A percentile compares a stretch with the other conserved stretches of the same genome.
Evolutionary conservation across 768 basidiomycete species (phyloP).

Genomic region (Crassisporium funariophilum): DNA sequence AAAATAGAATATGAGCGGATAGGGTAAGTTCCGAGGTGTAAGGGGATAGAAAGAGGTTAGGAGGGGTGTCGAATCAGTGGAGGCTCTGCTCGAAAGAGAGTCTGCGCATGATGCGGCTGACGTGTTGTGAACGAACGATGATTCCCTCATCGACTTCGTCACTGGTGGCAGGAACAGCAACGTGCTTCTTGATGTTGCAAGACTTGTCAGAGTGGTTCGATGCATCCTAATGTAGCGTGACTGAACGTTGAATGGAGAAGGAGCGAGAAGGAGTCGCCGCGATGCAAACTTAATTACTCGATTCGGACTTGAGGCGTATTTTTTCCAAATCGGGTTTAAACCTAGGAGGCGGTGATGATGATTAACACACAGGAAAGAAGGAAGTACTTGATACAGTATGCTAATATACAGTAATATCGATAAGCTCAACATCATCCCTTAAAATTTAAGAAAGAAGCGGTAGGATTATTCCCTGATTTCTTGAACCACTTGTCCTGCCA

Average conservation of each 20-base stretch:
- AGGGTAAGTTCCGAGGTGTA: background rate
- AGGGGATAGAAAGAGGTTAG: background rate
- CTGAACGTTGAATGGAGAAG: too few species aligned
- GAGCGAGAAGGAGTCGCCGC: too few species aligned
- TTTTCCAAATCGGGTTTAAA: too few species aligned
- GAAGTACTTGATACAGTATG: too few species aligned
- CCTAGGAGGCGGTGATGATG: too few species aligned
- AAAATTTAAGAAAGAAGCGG: background rate
- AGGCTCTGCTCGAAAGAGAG: slow-evolving; percentile 21
- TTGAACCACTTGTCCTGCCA: background rate
- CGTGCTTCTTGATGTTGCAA: slow-evolving; percentile 23
- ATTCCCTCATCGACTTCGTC: too few species aligned
- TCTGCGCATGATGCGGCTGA: slow-evolving; percentile 38
- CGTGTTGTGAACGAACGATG: slow-evolving; percentile 26
- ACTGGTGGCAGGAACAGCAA: slow-evolving; percentile 6
- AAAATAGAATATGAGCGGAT: background rate
- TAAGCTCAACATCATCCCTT: too few species aligned
- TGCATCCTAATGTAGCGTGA: too few species aligned
- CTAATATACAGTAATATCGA: too few species aligned
- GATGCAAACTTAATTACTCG: too few species aligned
- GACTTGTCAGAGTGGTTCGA: slow-evolving; percentile 4
- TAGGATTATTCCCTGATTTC: background rate
- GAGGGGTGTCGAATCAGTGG: slow-evolving; percentile 15
- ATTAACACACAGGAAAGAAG: too few species aligned
- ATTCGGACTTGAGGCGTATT: too few species aligned